Percentiles rank a stretch among this genome's conserved stretches.
phyloP scores from a whole-genome alignment of 495 filamentous ascomycete species.

The Tuber borchii region DNA sequence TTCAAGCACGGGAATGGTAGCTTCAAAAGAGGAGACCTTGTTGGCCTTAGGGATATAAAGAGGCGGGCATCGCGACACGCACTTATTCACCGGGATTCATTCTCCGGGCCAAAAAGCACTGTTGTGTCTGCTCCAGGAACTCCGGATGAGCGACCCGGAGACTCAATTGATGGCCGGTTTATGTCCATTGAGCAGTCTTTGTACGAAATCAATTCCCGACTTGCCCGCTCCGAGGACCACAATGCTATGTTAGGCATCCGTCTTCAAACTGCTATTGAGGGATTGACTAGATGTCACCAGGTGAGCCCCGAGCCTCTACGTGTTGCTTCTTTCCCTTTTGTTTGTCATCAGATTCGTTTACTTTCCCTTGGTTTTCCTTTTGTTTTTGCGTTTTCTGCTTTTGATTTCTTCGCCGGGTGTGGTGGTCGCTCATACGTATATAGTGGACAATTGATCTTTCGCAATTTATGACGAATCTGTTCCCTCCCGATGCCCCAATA shows the following conservation, averaged over 20 bases:
- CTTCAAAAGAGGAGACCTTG: constrained; percentile 90
- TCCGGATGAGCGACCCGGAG: constrained; percentile 62
- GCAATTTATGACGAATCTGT: constrained; percentile 42
- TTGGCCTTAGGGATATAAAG: constrained; percentile 91
- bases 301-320: constrained; percentile 43
- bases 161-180: constrained; percentile 69
- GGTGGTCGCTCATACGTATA: constrained; percentile 36
- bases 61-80: constrained; percentile 93
- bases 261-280: constrained; percentile 75
- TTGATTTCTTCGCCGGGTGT: constrained; percentile 14
- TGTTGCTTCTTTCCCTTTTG: constrained; percentile 5
- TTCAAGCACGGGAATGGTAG: constrained; percentile 98
- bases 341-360: constrained; percentile 10
- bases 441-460: constrained; percentile 45
- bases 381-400: constrained; percentile 22
- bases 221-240: constrained; percentile 77
- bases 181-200: constrained; percentile 70
- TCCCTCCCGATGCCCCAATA: constrained; percentile 50
- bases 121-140: constrained; percentile 71
- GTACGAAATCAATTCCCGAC: constrained; percentile 68
- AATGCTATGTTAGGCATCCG: constrained; percentile 69
- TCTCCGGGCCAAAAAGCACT: constrained; percentile 63
- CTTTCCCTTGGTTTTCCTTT: constrained; percentile 17
- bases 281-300: constrained; percentile 68
- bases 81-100: constrained; percentile 90